Percentiles rank a stretch among this genome's conserved stretches.
Evolutionary conservation across 805 yeast genomes (phyloP).

Genomic region (Lipomyces japonicus): DNA sequence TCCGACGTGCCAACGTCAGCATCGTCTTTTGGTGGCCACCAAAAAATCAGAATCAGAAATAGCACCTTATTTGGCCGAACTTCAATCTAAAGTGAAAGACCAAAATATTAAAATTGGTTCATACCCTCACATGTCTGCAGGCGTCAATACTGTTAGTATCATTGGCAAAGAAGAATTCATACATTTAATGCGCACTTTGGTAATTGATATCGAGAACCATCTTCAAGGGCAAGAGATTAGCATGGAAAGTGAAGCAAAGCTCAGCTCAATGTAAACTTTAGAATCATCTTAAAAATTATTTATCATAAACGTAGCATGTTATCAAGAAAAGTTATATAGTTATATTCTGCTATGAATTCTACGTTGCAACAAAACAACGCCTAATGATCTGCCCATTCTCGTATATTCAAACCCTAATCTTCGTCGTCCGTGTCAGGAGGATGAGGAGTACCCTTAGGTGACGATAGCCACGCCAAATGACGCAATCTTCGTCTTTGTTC

Average conservation of each 20-base stretch:
- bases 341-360: no score
- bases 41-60: slow-evolving; percentile 57
- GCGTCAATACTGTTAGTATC: slow-evolving; percentile 67
- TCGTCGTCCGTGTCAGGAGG: slow-evolving; percentile 93
- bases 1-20: slow-evolving; percentile 37
- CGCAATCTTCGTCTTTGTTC: slow-evolving; percentile 92
- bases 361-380: no score
- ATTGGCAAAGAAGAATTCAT: slow-evolving; percentile 51
- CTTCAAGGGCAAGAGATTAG: slow-evolving; percentile 58
- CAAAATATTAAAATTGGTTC: slow-evolving; percentile 70
- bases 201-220: slow-evolving; percentile 44
- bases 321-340: no score
- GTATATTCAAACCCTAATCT: no score
- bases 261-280: slow-evolving; percentile 6
- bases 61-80: slow-evolving; percentile 56
- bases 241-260: slow-evolving; percentile 50
- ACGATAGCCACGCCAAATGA: slow-evolving; percentile 87
- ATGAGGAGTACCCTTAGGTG: slow-evolving; percentile 97
- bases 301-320: no score
- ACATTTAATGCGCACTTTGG: slow-evolving; percentile 45
- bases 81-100: slow-evolving; percentile 46
- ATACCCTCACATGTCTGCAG: slow-evolving; percentile 71
- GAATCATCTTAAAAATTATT: background rate
- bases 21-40: slow-evolving; percentile 61
- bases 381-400: no score